Evolutionary conservation across 192 early-diverging fungal genomes (phyloP).

Genomic region (Dissophora ornata): DNA sequence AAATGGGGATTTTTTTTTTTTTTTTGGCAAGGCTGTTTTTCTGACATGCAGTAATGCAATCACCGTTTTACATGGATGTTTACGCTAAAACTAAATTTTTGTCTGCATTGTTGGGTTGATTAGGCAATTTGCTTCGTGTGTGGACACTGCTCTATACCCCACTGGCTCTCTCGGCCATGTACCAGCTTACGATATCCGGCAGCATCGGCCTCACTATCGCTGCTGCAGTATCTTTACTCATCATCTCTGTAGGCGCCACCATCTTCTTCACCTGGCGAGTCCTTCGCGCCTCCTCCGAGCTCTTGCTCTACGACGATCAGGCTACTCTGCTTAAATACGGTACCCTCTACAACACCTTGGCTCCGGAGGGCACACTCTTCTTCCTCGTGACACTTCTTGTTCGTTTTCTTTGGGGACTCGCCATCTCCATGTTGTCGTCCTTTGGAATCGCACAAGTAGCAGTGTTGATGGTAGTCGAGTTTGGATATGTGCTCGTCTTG

Average conservation of each 20-base stretch:
- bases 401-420: conserved; percentile 54
- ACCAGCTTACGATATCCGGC: conserved; percentile 59
- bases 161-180: conserved; percentile 55
- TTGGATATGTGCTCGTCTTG: conserved; percentile 46
- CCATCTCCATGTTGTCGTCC: conserved; percentile 55
- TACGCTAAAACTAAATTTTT: no score
- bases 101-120: no score
- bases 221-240: conserved; percentile 42
- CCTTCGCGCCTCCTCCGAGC: conserved; percentile 51
- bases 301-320: conserved; percentile 55
- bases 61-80: no score
- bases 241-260: conserved; percentile 48
- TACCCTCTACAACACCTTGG: conserved; percentile 60
- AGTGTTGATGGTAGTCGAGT: conserved; percentile 54
- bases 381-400: conserved; percentile 48
- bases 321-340: conserved; percentile 59
- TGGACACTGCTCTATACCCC: conserved; percentile 57
- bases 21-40: not conserved
- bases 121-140: conserved; percentile 57
- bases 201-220: conserved; percentile 27
- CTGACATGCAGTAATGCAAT: not conserved
- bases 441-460: conserved; percentile 58
- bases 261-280: conserved; percentile 55
- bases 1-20: not conserved
- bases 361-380: conserved; percentile 49